Evolutionary conservation across 306 rosid species (phyloP), one percentile per base, ranked within the genome.

Genomic region (Fragaria ananassa): DNA sequence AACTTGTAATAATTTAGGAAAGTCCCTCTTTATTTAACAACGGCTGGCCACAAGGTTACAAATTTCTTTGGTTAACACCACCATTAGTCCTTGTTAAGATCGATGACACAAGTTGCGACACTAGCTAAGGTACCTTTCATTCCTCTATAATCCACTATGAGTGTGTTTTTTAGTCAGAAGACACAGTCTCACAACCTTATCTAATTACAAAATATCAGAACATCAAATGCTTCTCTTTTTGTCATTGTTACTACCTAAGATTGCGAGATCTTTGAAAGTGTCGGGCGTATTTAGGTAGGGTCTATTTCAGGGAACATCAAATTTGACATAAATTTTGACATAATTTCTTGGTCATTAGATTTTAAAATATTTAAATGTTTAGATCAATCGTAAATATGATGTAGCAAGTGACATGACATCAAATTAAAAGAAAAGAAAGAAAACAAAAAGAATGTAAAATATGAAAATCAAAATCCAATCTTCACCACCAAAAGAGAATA

Each of bases 111-210:
- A n/a, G 47, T 37, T 50, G 72, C 45, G 78, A 76, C 70, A 64
- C 73, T 45, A 34, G 66, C 31, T 12, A 76, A 56, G 23, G 73
- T 53, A 41, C 18, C 63, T 76, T 81, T 81, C 74, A 54, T 41
- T 19, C 68, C n/a, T 18, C 74, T 50, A 75, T 23, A 63, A 19
- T 19, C 64, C 63, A 13, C 31, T 60, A 25, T 31, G 10, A 17
- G 39, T 76, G 19, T 71, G 46, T 50, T 15, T 56, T 54, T 34
- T 76, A 64, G 27, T 64, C 67, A 50, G 11, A 76, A 54, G 14
- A 29, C 67, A 41, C 57, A 1, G 6, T n/a, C 17, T 18, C 45
- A 3, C 13, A 70, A 62, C 60, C 80, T 69, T 61, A 80, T 60
- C 79, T 37, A 68, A 69, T 17, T 51, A 62, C 56, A 45, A 47